Conservation (phyloP, 2,329 filamentous ascomycete genomes). For the Lasiodiplodia gonubiensis region DNA sequence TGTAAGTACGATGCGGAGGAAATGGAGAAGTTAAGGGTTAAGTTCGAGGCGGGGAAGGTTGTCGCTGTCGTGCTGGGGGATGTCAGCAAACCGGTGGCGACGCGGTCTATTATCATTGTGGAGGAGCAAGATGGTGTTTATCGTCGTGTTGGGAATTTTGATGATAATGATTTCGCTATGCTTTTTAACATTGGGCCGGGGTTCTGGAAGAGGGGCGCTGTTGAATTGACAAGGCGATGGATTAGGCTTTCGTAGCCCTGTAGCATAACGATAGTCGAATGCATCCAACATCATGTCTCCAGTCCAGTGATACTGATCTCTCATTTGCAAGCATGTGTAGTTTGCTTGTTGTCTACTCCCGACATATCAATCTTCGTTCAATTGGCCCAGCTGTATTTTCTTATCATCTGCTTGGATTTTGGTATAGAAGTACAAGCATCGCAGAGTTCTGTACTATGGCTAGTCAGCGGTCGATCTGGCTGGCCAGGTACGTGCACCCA, state of each 20-base stretch:
- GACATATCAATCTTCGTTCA: no score
- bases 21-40: neutral
- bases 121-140: neutral
- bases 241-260: neutral
- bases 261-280: no score
- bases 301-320: no score
- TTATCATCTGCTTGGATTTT: no score
- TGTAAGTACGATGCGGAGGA: neutral
- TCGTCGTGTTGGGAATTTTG: neutral
- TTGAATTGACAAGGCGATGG: neutral
- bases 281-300: no score
- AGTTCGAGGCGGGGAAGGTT: neutral
- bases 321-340: no score
- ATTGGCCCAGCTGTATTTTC: no score
- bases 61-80: neutral
- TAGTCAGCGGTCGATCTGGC: no score
- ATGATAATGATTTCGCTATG: neutral
- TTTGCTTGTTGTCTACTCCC: no score
- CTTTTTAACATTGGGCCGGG: neutral
- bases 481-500: no score
- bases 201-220: neutral
- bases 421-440: no score
- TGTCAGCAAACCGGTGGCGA: neutral
- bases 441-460: no score
- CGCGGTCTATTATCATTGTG: neutral